Base-by-base conservation (phyloP, 352 stramenopile genomes). In the Phytophthora hibernalis region DNA sequence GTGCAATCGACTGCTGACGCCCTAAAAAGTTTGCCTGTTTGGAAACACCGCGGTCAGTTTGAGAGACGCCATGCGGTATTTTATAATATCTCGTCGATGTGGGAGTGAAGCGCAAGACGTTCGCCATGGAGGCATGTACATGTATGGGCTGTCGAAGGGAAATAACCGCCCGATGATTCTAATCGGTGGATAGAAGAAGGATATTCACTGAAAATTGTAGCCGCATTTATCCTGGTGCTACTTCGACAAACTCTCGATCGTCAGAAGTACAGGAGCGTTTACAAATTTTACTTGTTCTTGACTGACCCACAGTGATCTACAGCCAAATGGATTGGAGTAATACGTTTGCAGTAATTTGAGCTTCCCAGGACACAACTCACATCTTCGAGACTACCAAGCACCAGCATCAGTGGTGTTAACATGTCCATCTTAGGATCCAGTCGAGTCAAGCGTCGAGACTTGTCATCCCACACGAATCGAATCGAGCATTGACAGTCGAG, bases 81-180 rank as follows among this genome's bases (percentile, higher is more conserved):
- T n/a, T n/a, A 74, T 43, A 86, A 87, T n/a, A 69, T 88, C 20
- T 98, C n/a, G 87, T 99, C 38, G 74, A 95, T 59, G 77, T 83
- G 21, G 92, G 95, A 16, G 86, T 99, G 9, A 87, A 92, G 60
- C 79, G 88, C 15, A 99, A 99, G 74, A 90, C 97, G 43, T 96
- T 92, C 68, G 86, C 88, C 97, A 99, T 77, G 89, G 80, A n/a
- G 88, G n/a, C n/a, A n/a, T n/a, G n/a, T n/a, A 97, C 81, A 97
- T 98, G 78, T 88, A 97, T 35, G 87, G 89, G 26, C 93, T 97
- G 65, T 95, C 96, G 31, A 95, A 90, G 33, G 79, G 80, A 15
- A n/a, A 97, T 68, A 99, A 99, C 82, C 86, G 97, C 20, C 96
- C 97, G 22, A 99, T 99, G 97, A 98, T 98, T 55, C 80, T 98